Evolutionary conservation across 805 yeast genomes (phyloP).

Genomic region (Dipodascopsis tothii): DNA sequence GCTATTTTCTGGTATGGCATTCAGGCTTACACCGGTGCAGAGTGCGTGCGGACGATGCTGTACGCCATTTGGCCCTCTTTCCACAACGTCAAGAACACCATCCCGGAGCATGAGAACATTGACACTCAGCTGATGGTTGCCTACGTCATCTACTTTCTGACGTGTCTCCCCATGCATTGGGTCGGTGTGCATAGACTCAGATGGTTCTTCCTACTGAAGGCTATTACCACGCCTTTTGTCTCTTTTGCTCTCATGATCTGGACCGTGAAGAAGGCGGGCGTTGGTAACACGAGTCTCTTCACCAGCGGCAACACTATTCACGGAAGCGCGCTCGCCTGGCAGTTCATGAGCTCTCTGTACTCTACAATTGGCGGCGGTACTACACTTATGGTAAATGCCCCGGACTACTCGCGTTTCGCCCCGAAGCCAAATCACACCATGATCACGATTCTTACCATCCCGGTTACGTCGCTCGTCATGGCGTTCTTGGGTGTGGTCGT

Average conservation of each 20-base stretch:
- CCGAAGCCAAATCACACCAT: constrained; percentile 35
- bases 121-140: constrained; percentile 53
- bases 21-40: constrained; percentile 78
- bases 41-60: constrained; percentile 68
- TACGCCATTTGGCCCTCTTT: constrained; percentile 57
- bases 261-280: constrained; percentile 40
- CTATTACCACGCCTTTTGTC: constrained; percentile 71
- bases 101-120: constrained; percentile 20
- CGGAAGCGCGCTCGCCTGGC: constrained; percentile 71
- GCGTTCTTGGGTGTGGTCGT: constrained; percentile 24
- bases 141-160: constrained; percentile 76
- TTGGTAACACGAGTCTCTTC: constrained; percentile 8
- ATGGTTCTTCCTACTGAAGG: constrained; percentile 77
- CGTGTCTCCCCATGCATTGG: constrained; percentile 73
- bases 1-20: constrained; percentile 84
- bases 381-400: constrained; percentile 43
- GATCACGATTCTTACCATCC: constrained; percentile 44
- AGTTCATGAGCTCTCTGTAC: constrained; percentile 55
- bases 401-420: constrained; percentile 44
- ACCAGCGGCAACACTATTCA: constrained; percentile 43
- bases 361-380: constrained; percentile 20
- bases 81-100: constrained; percentile 36
- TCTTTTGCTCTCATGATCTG: constrained; percentile 77
- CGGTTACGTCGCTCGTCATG: constrained; percentile 33
- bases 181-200: constrained; percentile 77